Evolutionary conservation across 768 basidiomycete species (phyloP).

Genomic region (Pleurotus platypus): DNA sequence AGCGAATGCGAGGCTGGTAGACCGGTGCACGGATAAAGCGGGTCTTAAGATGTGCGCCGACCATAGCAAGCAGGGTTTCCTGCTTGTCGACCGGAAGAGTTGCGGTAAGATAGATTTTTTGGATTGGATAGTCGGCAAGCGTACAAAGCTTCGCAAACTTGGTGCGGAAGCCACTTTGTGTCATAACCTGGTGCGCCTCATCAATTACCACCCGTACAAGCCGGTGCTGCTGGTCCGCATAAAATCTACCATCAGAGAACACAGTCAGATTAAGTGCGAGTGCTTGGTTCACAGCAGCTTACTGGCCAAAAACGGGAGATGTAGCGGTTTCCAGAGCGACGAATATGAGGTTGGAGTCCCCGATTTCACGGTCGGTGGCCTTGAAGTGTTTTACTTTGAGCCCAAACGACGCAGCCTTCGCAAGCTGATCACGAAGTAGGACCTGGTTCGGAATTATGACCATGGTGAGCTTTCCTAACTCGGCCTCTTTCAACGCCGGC

Average conservation of each 20-base stretch:
- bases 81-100: conserved; percentile 13
- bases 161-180: background rate
- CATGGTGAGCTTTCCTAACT: conserved; percentile 1
- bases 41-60: background rate
- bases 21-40: conserved; percentile 10
- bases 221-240: background rate
- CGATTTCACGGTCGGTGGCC: background rate
- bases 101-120: conserved; percentile 18
- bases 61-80: background rate
- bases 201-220: conserved; percentile 9
- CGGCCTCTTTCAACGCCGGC: conserved; percentile 11
- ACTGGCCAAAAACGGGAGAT: no score
- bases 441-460: conserved; percentile 17
- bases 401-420: background rate
- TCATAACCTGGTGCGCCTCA: conserved; percentile 17
- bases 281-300: background rate
- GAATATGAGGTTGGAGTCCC: conserved; percentile 9
- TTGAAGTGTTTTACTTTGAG: conserved; percentile 8
- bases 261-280: no score
- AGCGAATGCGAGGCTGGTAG: conserved; percentile 13
- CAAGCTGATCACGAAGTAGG: conserved; percentile 9
- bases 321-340: conserved; percentile 15
- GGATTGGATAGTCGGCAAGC: conserved; percentile 5
- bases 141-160: conserved; percentile 4
- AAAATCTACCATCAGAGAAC: no score